These are phyloP conservation scores for Schizonepeta tenuifolia DNA, from an alignment of 257 asterid genomes.

Conservation along the genomic window DNA sequence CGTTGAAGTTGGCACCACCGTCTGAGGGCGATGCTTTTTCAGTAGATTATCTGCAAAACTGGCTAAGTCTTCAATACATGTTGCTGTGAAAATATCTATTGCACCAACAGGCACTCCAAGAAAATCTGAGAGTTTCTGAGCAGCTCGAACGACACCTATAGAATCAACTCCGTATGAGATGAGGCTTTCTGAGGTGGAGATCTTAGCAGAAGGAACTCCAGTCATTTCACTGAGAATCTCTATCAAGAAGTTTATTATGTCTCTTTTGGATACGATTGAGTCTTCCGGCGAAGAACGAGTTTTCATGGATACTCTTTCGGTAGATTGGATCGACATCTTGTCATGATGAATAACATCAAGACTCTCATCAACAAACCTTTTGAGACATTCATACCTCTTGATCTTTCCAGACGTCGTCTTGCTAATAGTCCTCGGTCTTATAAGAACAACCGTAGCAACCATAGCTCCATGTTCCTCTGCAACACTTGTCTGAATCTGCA, in stretches of 20 bases:
- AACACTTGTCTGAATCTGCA: conserved; percentile 49
- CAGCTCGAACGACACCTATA: conserved; percentile 61
- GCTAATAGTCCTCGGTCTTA: conserved; percentile 60
- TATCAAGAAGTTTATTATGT: conserved; percentile 45
- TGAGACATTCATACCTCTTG: conserved; percentile 65
- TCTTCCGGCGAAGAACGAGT: conserved; percentile 15
- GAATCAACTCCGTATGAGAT: conserved; percentile 62
- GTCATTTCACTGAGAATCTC: conserved; percentile 57
- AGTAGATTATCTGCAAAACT: conserved; percentile 44
- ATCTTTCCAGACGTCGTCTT: conserved; percentile 78
- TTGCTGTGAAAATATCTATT: conserved; percentile 62
- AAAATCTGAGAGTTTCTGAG: conserved; percentile 59
- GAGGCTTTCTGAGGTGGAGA: conserved; percentile 53
- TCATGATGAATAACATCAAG: conserved; percentile 42
- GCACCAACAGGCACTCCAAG: conserved; percentile 62
- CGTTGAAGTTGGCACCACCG: conserved; percentile 23
- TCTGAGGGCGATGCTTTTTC: conserved; percentile 41
- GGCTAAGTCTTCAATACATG: conserved; percentile 62
- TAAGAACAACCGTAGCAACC: conserved; percentile 46
- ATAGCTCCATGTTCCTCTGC: conserved; percentile 67
- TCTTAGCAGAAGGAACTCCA: conserved; percentile 42
- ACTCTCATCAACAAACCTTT: conserved; percentile 54
- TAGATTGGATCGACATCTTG: conserved; percentile 24
- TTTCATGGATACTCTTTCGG: conserved; percentile 10
- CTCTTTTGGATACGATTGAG: conserved; percentile 37